Evolutionary conservation across 768 basidiomycete species (phyloP).

Genomic region (Auriculariales sp.): DNA sequence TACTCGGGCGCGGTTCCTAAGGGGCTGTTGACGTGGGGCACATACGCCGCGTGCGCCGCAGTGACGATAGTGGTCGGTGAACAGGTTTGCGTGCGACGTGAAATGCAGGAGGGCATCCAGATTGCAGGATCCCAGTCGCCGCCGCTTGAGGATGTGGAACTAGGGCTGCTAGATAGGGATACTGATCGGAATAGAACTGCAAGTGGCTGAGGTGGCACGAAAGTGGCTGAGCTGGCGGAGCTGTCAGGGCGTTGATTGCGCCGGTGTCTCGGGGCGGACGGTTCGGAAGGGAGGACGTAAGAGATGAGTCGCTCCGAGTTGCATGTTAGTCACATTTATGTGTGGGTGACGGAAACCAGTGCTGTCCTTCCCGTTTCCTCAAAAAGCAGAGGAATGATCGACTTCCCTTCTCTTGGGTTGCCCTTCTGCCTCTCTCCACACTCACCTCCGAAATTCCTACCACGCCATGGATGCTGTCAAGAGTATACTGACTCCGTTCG

Average conservation of each 20-base stretch:
- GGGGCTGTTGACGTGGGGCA: conserved; percentile 84
- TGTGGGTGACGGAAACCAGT: too few species aligned
- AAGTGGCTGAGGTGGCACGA: too few species aligned
- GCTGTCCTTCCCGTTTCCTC: too few species aligned
- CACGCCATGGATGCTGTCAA: conserved; percentile 52
- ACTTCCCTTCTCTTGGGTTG: neutral
- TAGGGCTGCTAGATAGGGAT: neutral
- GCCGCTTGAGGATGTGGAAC: conserved; percentile 3
- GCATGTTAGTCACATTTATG: too few species aligned
- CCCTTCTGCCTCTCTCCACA: neutral
- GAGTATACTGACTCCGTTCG: conserved; percentile 55
- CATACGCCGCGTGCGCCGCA: conserved; percentile 57
- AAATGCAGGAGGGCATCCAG: conserved; percentile 71
- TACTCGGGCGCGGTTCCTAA: conserved; percentile 74
- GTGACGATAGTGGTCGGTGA: conserved; percentile 72
- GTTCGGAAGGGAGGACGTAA: too few species aligned
- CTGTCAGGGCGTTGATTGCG: too few species aligned
- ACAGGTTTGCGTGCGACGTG: conserved; percentile 79
- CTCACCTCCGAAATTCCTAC: conserved; percentile 1
- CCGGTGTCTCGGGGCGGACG: too few species aligned
- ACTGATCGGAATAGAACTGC: too few species aligned
- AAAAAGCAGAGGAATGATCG: too few species aligned
- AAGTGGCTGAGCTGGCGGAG: too few species aligned
- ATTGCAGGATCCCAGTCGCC: neutral
- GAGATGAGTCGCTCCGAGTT: too few species aligned